Evolutionary conservation across 106 monocot species (phyloP), one percentile per base, ranked within the genome.

Genomic region (Allium sativum): DNA sequence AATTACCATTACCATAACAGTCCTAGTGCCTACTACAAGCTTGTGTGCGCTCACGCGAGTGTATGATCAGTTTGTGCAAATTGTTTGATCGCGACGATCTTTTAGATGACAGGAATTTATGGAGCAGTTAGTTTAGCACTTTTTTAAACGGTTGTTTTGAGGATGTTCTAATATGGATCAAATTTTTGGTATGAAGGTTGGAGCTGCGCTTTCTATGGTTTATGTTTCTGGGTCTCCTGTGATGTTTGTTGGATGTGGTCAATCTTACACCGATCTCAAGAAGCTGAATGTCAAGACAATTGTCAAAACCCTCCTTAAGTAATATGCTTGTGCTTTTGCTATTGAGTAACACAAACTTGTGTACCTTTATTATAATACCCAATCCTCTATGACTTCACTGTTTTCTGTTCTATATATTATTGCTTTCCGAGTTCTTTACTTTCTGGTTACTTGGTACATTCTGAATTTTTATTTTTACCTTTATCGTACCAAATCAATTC

Each of bases 221-320:
- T 95, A 95, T 70, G 79, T 95, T 44, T 94, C 91, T 59, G 96
- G 96, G 42, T 72, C 96, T 12, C 96, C 96, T 0, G 84, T 96
- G 20, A 96, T 96, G 96, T 96, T 96, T 64, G 91, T 96, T 54
- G 96, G 96, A 14, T 96, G 96, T 51, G 96, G 96, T 11, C 96
- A 96, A 77, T 91, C 96, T 31, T 96, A 96, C 59, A 84, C 96
- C 4, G 96, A 96, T 72, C 84, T 96, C 42, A 96, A 96, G 79
- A 96, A 96, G 79, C 96, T 96, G 12, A 96, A 96, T 48, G 91
- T 96, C 22, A 96, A 96, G 74, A 84, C 87, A 58, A 91, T 96
- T 31, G 91, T 96, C 16, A 96, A 96, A 68, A 93, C 92, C 44
- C 87, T 93, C n/a, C 67, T 87, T 53, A 82, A 87, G 69, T 87